Percentiles rank a stretch among this genome's conserved stretches.
These are phyloP conservation scores for Senna tora DNA, from an alignment of 306 rosid genomes.

Conservation along the genomic window DNA sequence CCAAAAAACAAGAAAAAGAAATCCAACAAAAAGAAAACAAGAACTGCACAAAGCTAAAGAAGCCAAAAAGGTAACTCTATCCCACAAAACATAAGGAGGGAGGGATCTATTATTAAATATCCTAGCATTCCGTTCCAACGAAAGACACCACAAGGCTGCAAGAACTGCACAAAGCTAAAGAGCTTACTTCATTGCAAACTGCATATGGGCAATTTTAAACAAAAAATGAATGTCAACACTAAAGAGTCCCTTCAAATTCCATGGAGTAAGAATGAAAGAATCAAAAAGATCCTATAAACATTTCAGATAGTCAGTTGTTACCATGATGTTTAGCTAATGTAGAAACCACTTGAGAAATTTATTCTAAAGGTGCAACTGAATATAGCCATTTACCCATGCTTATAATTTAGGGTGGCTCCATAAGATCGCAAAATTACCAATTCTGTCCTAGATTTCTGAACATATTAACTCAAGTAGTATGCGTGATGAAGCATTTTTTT, in stretches of 20 bases:
- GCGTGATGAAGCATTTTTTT: conserved; percentile 31
- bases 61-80: too few species aligned
- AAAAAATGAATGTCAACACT: conserved; percentile 15
- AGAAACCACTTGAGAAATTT: conserved; percentile 27
- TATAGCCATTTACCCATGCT: background rate
- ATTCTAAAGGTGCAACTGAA: conserved; percentile 4
- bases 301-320: conserved; percentile 21
- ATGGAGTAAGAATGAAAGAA: conserved; percentile 15
- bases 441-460: background rate
- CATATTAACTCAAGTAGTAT: conserved; percentile 23
- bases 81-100: too few species aligned
- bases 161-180: too few species aligned
- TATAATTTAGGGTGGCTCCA: background rate
- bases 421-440: background rate
- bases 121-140: too few species aligned
- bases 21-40: too few species aligned
- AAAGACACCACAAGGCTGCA: too few species aligned
- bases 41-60: too few species aligned
- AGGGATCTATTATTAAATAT: too few species aligned
- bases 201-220: conserved; percentile 5
- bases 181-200: conserved; percentile 22
- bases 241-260: conserved; percentile 20
- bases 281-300: conserved; percentile 11
- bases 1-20: too few species aligned
- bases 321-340: conserved; percentile 20